A percentile compares a stretch with the other conserved stretches of the same genome.
Evolutionary conservation across 1,284 basidiomycete species (phyloP).

Genomic region (Xerocomus minutiporus): DNA sequence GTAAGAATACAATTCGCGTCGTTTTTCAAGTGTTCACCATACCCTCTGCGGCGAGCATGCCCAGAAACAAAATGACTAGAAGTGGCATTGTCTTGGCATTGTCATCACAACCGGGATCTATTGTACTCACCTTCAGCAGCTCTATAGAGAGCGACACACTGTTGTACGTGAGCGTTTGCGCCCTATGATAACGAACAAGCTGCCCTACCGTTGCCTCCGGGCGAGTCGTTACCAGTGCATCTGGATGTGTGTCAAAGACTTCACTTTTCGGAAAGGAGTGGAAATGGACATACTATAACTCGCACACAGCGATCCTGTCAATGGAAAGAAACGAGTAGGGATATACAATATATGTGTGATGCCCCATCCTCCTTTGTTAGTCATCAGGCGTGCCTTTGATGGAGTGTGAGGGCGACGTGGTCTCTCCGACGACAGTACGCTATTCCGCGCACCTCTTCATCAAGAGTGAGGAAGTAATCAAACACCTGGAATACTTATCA

Average conservation of each 20-base stretch:
- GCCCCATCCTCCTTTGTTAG: conserved; percentile 1
- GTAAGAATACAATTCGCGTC: neutral
- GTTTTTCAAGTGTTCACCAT: neutral
- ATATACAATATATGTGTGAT: conserved; percentile 10
- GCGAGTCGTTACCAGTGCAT: conserved; percentile 3
- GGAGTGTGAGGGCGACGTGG: neutral
- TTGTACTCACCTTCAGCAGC: conserved; percentile 5
- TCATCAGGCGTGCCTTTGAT: conserved; percentile 3
- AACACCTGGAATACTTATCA: neutral
- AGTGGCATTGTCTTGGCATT: neutral
- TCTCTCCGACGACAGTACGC: neutral
- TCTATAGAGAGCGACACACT: conserved; percentile 10
- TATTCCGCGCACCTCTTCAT: conserved; percentile 5
- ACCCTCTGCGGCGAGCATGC: conserved; percentile 9
- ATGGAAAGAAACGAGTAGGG: conserved; percentile 5
- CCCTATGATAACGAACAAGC: neutral
- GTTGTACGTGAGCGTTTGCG: neutral
- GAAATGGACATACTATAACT: conserved; percentile 3
- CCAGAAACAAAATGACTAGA: conserved; percentile 4
- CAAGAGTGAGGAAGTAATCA: conserved; percentile 11
- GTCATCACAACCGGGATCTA: neutral
- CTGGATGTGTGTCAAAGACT: neutral
- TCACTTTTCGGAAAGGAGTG: neutral
- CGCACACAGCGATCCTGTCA: conserved; percentile 1
- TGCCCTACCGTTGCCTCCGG: neutral